Percentiles rank a stretch among this genome's conserved stretches.
Conservation (phyloP, 208 protist species). For the Leptomonas seymouri region DNA sequence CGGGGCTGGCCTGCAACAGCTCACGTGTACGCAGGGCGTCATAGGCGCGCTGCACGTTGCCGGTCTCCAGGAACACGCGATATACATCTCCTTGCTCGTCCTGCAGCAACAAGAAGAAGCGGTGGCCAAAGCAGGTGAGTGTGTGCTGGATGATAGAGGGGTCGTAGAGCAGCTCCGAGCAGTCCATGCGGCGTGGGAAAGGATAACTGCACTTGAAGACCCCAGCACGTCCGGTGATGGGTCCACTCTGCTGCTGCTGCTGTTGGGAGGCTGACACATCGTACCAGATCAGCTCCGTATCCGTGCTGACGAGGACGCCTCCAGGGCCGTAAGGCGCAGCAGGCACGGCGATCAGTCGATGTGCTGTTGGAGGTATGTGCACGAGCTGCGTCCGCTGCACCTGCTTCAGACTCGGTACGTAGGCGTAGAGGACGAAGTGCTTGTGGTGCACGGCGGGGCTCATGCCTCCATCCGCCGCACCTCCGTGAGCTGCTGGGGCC, state of each 20-base stretch:
- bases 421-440: conserved; percentile 96
- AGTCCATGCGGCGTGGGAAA: conserved; percentile 83
- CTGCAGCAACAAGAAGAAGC: conserved; percentile 97
- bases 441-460: conserved; percentile 43
- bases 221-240: conserved; percentile 21
- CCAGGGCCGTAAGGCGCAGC: conserved; percentile 92
- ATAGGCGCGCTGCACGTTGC: conserved; percentile 83
- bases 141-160: conserved; percentile 90
- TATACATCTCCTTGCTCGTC: conserved; percentile 98
- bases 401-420: conserved; percentile 98
- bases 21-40: conserved; percentile 53
- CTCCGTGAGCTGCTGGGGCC: background rate
- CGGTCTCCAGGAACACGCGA: conserved; percentile 87
- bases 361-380: conserved; percentile 88
- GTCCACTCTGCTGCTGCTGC: conserved; percentile 17
- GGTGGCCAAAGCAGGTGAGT: conserved; percentile 68
- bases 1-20: conserved; percentile 36
- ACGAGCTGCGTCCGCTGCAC: conserved; percentile 97
- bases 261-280: conserved; percentile 61
- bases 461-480: background rate
- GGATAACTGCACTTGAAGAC: conserved; percentile 82
- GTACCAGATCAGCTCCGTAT: conserved; percentile 95
- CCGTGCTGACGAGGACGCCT: conserved; percentile 97
- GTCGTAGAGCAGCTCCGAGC: conserved; percentile 76
- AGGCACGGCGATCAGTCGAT: conserved; percentile 92